Evolutionary conservation across 2,329 filamentous ascomycete species (phyloP), one percentile per base, ranked within the genome.

Genomic region (Penicillium italicum): DNA sequence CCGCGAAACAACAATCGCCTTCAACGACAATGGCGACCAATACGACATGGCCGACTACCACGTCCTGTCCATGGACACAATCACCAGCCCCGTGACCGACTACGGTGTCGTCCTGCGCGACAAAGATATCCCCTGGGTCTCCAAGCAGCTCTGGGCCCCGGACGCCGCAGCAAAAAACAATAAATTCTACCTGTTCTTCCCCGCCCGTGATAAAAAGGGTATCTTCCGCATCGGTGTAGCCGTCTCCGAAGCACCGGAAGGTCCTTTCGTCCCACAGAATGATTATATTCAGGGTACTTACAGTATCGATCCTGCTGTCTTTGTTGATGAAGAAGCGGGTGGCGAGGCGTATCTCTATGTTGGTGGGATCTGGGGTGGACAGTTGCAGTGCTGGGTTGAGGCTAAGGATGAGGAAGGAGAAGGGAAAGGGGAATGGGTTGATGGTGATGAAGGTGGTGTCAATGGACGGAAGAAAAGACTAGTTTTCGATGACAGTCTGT

Each of bases 31-130:
- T 80, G 89, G 89, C 69, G 88, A 91, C 75, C 89, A 91, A 71
- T 91, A 91, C 72, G 89, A 90, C 76, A 92, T 91, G 89, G 80
- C 77, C 53, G 89, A 92, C 77, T 92, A 92, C 79, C 88, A 91
- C 73, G 89, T 92, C 70, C 86, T 91, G 73, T 86, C 82, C 62
- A 76, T 82, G 28, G 80, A 83, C 53, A 76, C 80, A 1, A 76
- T 84, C 24, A 80, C 79, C 57, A 77, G 78, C 0, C 76, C 79
- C 18, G 86, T 91, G 2, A 85, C 80, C 20, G 89, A 91, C 76
- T 88, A 91, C 74, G 88, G 88, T 65, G 79, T 88, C 46, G 87
- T 82, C 14, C 81, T 93, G 38, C 79, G 78, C 51, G 77, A 82
- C 42, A 79, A 82, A 47, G 85, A 90, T 66, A 78, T 92, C 31